A percentile compares a stretch with the other conserved stretches of the same genome.
These are phyloP conservation scores for Chaetothyriales sp. DNA, from an alignment of 2,329 filamentous ascomycete species.

Conservation along the genomic window DNA sequence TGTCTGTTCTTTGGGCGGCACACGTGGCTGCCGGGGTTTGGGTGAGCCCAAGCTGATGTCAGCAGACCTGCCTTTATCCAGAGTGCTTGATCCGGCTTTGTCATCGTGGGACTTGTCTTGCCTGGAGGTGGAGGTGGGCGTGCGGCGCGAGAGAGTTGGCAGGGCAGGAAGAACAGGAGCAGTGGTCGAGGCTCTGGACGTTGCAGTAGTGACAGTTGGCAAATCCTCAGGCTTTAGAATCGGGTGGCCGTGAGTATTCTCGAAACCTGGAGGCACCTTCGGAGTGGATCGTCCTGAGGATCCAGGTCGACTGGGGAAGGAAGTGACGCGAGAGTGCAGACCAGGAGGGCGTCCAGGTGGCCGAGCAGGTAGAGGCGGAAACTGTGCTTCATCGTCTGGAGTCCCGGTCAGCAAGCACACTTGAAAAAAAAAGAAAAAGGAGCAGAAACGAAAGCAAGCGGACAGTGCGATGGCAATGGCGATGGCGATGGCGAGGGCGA, in stretches of 20 bases:
- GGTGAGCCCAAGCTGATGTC: conserved; percentile 32
- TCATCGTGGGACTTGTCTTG: conserved; percentile 17
- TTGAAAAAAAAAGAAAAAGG: no score
- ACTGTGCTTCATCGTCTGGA: conserved; percentile 32
- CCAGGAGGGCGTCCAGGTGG: background rate
- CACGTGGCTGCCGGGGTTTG: conserved; percentile 15
- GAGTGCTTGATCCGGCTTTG: background rate
- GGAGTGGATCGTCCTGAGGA: conserved; percentile 11
- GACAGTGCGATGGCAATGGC: conserved; percentile 8
- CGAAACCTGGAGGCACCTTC: conserved; percentile 20
- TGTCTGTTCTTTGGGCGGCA: background rate
- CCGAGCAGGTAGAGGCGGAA: conserved; percentile 30
- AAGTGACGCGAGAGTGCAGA: conserved; percentile 12
- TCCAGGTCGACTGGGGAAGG: background rate
- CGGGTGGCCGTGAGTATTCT: conserved; percentile 36
- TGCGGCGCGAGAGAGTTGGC: conserved; percentile 15
- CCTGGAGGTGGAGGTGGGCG: conserved; percentile 11
- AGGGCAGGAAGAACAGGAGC: conserved; percentile 23
- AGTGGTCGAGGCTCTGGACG: conserved; percentile 20
- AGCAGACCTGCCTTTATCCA: conserved; percentile 14
- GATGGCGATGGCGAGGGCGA: conserved; percentile 13
- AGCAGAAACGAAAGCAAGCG: conserved; percentile 6
- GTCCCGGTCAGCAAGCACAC: conserved; percentile 20
- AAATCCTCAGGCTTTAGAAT: conserved; percentile 37
- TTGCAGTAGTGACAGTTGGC: conserved; percentile 23